Conservation (phyloP, 2,329 filamentous ascomycete species). For the Cladorrhinum sp. region DNA sequence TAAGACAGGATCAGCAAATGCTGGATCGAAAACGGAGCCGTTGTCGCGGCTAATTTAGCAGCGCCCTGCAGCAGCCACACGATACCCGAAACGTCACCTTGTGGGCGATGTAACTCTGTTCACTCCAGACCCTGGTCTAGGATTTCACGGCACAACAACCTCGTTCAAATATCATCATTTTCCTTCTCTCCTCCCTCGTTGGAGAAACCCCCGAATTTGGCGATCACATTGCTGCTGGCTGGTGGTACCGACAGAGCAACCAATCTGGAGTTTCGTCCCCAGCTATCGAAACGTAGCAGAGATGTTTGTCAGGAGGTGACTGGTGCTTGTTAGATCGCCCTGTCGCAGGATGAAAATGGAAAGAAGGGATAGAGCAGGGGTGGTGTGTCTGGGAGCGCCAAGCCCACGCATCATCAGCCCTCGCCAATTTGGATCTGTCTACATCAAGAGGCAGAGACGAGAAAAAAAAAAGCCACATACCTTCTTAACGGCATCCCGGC, state of each 20-base stretch:
- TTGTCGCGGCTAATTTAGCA: conserved; percentile 18
- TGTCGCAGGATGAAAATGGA: conserved; percentile 1
- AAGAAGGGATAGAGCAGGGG: not conserved
- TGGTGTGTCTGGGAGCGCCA: not conserved
- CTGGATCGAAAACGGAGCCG: conserved; percentile 17
- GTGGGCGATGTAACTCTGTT: not conserved
- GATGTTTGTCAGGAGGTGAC: not conserved
- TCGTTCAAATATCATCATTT: not conserved
- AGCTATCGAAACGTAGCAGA: not conserved
- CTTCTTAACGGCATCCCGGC: not conserved
- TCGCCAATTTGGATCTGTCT: not conserved
- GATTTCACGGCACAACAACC: not conserved
- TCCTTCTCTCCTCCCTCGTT: not conserved
- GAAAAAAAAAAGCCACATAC: not conserved
- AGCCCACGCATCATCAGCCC: not conserved
- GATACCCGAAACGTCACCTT: conserved; percentile 11
- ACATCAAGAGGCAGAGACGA: not conserved
- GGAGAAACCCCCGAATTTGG: not conserved
- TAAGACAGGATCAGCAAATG: conserved; percentile 5
- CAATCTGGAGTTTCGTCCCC: not conserved
- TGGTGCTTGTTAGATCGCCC: conserved; percentile 3
- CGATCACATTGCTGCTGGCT: not conserved
- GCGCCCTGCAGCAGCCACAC: conserved; percentile 14
- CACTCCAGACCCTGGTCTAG: not conserved
- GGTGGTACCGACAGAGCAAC: not conserved